Conservation (phyloP, 345 rosid genomes). For the Toxicodendron radicans region DNA sequence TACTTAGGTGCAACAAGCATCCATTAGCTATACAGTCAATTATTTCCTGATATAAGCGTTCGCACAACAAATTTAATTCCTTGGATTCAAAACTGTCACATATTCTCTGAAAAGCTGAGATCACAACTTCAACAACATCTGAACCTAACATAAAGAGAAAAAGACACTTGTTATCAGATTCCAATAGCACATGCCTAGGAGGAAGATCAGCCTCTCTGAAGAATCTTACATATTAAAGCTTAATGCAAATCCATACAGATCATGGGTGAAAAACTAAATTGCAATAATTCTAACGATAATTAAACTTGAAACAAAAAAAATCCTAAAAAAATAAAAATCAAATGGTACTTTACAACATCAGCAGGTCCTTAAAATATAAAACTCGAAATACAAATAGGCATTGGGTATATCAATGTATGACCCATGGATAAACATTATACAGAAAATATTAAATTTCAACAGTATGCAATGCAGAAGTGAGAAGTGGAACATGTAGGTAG, state of each 20-base stretch:
- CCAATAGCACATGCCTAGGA: not conserved
- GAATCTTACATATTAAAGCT: not conserved
- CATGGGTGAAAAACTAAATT: not conserved
- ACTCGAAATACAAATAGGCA: not conserved
- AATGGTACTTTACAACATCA: not conserved
- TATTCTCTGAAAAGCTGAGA: conserved; percentile 50
- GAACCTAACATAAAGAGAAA: conserved; percentile 44
- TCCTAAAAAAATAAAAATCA: too few species aligned
- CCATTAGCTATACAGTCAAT: conserved; percentile 32
- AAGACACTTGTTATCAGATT: conserved; percentile 3
- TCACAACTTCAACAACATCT: conserved; percentile 61
- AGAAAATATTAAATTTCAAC: too few species aligned
- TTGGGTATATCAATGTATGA: too few species aligned
- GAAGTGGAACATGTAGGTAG: too few species aligned
- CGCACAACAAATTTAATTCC: conserved; percentile 53
- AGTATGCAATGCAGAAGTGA: too few species aligned
- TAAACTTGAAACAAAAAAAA: too few species aligned
- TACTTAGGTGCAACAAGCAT: conserved; percentile 40
- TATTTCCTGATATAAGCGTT: conserved; percentile 54
- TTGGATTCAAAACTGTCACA: conserved; percentile 54
- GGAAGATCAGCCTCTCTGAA: not conserved
- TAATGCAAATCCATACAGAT: not conserved
- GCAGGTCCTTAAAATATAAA: not conserved
- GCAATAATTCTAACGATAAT: too few species aligned
- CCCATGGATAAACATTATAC: too few species aligned